Conservation (phyloP, 2,329 filamentous ascomycete genomes). For the Purpureocillium lavendulum region DNA sequence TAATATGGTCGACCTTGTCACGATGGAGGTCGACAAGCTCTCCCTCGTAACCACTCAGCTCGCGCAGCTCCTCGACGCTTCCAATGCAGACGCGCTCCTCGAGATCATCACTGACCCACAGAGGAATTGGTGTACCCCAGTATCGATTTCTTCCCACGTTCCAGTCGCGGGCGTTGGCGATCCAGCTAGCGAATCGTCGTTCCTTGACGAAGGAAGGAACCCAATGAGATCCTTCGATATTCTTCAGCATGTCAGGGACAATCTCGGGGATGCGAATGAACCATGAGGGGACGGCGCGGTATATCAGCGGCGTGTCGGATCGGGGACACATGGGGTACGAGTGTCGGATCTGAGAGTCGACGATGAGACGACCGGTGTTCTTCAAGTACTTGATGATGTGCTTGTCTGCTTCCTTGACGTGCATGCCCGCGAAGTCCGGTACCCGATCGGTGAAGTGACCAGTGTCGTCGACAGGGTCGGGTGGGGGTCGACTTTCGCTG, state of each 20-base stretch:
- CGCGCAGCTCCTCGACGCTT: slow-evolving; percentile 73
- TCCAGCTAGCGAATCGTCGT: slow-evolving; percentile 85
- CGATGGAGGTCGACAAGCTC: slow-evolving; percentile 82
- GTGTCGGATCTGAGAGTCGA: slow-evolving; percentile 82
- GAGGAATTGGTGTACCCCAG: slow-evolving; percentile 87
- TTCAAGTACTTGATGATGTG: slow-evolving; percentile 87
- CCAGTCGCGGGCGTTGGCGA: slow-evolving; percentile 86
- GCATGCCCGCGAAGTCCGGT: slow-evolving; percentile 72
- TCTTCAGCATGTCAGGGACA: slow-evolving; percentile 81
- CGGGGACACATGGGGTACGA: slow-evolving; percentile 91
- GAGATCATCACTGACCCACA: slow-evolving; percentile 86
- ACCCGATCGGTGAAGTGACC: slow-evolving; percentile 74
- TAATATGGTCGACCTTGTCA: slow-evolving; percentile 89
- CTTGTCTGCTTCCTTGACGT: slow-evolving; percentile 90
- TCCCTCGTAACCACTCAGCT: slow-evolving; percentile 78
- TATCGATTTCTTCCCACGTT: slow-evolving; percentile 90
- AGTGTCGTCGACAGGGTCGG: slow-evolving; percentile 81
- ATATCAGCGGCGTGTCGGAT: slow-evolving; percentile 92
- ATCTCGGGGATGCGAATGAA: slow-evolving; percentile 83
- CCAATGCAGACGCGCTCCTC: slow-evolving; percentile 83
- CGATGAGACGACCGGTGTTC: slow-evolving; percentile 64
- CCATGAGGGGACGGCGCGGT: slow-evolving; percentile 87
- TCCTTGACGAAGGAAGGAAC: slow-evolving; percentile 87
- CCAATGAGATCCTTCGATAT: slow-evolving; percentile 86
- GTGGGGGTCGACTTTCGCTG: slow-evolving; percentile 67